Evolutionary conservation across 768 basidiomycete species (phyloP).

Genomic region (Porpolomopsis calyptriformis): DNA sequence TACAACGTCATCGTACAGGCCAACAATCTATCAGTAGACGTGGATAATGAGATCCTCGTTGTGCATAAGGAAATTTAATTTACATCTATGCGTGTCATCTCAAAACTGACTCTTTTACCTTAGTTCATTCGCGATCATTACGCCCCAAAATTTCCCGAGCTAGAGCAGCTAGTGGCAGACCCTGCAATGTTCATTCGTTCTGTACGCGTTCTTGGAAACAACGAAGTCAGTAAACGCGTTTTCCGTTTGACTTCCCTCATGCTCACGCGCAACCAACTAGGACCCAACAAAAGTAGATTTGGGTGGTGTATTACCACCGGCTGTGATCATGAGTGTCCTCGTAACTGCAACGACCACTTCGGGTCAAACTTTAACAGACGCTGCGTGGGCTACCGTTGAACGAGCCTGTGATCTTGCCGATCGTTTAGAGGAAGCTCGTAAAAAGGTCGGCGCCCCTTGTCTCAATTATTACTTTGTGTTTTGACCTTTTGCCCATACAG

Average conservation of each 20-base stretch:
- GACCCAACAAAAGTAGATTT: constrained; percentile 84
- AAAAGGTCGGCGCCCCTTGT: constrained; percentile 44
- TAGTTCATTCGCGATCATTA: constrained; percentile 99
- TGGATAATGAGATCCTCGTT: constrained; percentile 94
- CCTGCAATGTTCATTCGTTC: constrained; percentile 88
- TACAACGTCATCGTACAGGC: constrained; percentile 95
- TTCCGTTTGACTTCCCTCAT: neutral
- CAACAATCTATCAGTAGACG: constrained; percentile 95
- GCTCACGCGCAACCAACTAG: constrained; percentile 25
- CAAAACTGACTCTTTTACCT: constrained; percentile 8
- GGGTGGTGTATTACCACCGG: constrained; percentile 69
- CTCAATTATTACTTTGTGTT: neutral
- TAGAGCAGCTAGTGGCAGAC: constrained; percentile 90
- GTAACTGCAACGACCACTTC: constrained; percentile 90
- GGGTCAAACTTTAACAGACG: constrained; percentile 58
- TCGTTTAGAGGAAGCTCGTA: constrained; percentile 78
- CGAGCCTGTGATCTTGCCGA: constrained; percentile 85
- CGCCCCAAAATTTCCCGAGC: constrained; percentile 86
- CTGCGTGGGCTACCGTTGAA: constrained; percentile 72
- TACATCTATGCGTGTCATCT: constrained; percentile 5
- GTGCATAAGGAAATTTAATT: constrained; percentile 72
- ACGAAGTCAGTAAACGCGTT: constrained; percentile 40
- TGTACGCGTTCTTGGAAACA: constrained; percentile 80
- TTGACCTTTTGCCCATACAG: constrained; percentile 26
- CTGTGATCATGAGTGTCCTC: constrained; percentile 90